phyloP scores from a whole-genome alignment of 208 protist genomes.

The Leishmania tarentolae region DNA sequence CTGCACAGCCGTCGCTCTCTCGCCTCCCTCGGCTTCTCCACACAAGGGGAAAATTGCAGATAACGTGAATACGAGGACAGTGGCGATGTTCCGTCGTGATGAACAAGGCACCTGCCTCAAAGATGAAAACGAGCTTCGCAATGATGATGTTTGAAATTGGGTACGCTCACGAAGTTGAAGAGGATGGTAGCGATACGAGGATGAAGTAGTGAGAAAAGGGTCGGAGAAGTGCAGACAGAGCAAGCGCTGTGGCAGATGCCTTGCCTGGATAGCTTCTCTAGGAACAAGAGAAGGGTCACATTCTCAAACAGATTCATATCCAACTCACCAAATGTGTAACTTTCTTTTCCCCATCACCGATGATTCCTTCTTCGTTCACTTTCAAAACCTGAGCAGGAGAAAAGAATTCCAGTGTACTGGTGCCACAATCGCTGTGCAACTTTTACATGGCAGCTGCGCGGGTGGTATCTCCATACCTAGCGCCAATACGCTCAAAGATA shows the following conservation, averaged over 20 bases:
- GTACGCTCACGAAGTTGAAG: too few species aligned
- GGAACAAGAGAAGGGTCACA: not conserved
- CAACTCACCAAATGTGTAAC: not conserved
- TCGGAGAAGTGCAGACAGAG: not conserved
- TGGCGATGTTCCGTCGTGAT: not conserved
- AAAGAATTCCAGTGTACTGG: not conserved
- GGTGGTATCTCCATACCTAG: not conserved
- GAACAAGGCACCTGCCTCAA: not conserved
- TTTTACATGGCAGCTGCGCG: not conserved
- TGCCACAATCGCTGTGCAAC: not conserved
- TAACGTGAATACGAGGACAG: not conserved
- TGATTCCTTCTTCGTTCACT: too few species aligned
- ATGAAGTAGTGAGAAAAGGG: too few species aligned
- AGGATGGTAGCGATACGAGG: not conserved
- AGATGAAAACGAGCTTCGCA: not conserved
- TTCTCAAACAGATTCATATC: too few species aligned
- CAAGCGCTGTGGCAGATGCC: too few species aligned
- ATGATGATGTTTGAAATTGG: not conserved
- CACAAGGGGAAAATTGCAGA: not conserved
- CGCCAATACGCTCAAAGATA: not conserved
- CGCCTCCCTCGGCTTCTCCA: not conserved
- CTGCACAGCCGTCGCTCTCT: not conserved
- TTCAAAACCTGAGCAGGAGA: not conserved
- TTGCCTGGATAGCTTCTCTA: not conserved
- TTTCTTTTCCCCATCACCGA: not conserved